Conservation (phyloP, 306 rosid genomes). For the Malus domestica region ASM211411v1 NC_041805.1:2812501-2813000, state of each 20-base stretch:
- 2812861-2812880: conserved; percentile 65
- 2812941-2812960: conserved; percentile 31
- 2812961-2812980: conserved; percentile 14
- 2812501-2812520: conserved; percentile 49
- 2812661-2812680: conserved; percentile 60
- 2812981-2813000: conserved; percentile 14
- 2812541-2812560: conserved; percentile 51
- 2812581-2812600: conserved; percentile 75
- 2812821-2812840: conserved; percentile 61
- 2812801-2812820: conserved; percentile 89
- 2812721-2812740: conserved; percentile 45
- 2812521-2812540: conserved; percentile 32
- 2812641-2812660: conserved; percentile 64
- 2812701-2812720: conserved; percentile 61
- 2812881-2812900: conserved; percentile 47
- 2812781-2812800: conserved; percentile 87
- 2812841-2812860: conserved; percentile 38
- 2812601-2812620: conserved; percentile 61
- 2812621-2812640: conserved; percentile 90
- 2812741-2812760: conserved; percentile 57
- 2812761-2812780: conserved; percentile 55
- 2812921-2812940: conserved; percentile 54
- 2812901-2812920: conserved; percentile 43
- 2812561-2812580: conserved; percentile 60
- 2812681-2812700: conserved; percentile 57